Percentiles rank a stretch among this genome's conserved stretches.
Conservation (phyloP, 768 basidiomycete species). For the Psilocybe sp. region DNA sequence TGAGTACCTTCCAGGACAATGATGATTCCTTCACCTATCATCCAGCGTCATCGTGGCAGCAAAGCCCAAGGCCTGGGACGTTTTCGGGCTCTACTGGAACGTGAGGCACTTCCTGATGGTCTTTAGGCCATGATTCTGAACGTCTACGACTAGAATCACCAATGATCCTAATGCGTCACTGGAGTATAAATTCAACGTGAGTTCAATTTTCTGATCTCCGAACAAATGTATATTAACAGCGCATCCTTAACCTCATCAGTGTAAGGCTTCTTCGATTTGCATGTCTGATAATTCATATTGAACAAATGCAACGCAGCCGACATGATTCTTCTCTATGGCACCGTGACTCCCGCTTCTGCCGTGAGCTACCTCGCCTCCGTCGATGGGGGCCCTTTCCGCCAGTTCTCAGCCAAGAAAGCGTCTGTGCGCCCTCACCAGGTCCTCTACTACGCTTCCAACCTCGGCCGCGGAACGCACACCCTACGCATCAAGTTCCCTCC, state of each 20-base stretch:
- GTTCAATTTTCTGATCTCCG: slow-evolving; percentile 3
- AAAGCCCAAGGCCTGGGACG: slow-evolving; percentile 28
- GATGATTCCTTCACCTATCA: slow-evolving; percentile 36
- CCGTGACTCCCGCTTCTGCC: slow-evolving; percentile 20
- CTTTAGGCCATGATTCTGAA: not conserved
- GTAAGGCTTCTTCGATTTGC: too few species aligned
- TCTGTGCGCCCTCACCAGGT: slow-evolving; percentile 14
- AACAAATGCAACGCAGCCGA: slow-evolving; percentile 27
- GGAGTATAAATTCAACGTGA: slow-evolving; percentile 37
- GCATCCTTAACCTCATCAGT: not conserved
- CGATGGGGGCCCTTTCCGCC: slow-evolving; percentile 9
- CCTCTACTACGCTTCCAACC: slow-evolving; percentile 14
- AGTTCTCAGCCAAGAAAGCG: slow-evolving; percentile 11
- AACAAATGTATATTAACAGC: not conserved
- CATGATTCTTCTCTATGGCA: slow-evolving; percentile 42
- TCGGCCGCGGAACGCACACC: slow-evolving; percentile 15
- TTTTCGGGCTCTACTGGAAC: slow-evolving; percentile 44
- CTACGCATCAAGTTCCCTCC: slow-evolving; percentile 13
- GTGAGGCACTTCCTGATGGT: slow-evolving; percentile 18
- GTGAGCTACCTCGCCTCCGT: slow-evolving; percentile 9
- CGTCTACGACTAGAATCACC: slow-evolving; percentile 25
- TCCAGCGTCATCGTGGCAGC: slow-evolving; percentile 29
- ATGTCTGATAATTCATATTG: not conserved
- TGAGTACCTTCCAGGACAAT: slow-evolving; percentile 27
- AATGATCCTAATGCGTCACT: slow-evolving; percentile 27